A percentile compares a stretch with the other conserved stretches of the same genome.
Evolutionary conservation across 2,329 filamentous ascomycete genomes (phyloP).

Genomic region (Aureobasidium sp.): DNA sequence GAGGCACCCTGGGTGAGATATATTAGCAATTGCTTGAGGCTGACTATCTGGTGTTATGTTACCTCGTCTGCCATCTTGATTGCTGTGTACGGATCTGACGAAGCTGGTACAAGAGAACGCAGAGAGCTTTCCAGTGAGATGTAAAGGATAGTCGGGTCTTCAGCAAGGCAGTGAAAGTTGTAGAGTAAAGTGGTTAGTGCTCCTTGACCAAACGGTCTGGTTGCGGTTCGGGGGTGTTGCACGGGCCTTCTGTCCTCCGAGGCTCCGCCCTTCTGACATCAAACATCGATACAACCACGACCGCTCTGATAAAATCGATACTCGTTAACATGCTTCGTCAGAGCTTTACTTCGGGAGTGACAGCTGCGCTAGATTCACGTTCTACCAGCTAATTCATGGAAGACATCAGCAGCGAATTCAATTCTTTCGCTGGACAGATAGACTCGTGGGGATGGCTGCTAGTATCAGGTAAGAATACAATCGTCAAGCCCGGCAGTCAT

Average conservation of each 20-base stretch:
- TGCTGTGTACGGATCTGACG: background rate
- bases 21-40: background rate
- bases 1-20: slow-evolving; percentile 56
- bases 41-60: background rate
- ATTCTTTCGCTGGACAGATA: too few species aligned
- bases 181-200: background rate
- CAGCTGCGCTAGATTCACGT: too few species aligned
- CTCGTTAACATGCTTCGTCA: background rate
- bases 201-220: background rate
- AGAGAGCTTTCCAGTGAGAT: background rate
- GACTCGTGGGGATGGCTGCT: background rate
- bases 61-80: slow-evolving; percentile 18
- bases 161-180: background rate
- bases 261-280: background rate
- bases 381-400: too few species aligned
- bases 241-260: background rate
- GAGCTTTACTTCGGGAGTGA: too few species aligned
- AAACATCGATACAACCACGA: background rate
- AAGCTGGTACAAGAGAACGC: background rate
- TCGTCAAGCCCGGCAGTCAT: background rate
- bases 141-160: background rate
- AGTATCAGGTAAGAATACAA: background rate
- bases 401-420: too few species aligned
- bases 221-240: background rate
- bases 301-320: background rate